phyloP scores from a whole-genome alignment of 306 rosid genomes.

The Acacia melanoxylon region DNA sequence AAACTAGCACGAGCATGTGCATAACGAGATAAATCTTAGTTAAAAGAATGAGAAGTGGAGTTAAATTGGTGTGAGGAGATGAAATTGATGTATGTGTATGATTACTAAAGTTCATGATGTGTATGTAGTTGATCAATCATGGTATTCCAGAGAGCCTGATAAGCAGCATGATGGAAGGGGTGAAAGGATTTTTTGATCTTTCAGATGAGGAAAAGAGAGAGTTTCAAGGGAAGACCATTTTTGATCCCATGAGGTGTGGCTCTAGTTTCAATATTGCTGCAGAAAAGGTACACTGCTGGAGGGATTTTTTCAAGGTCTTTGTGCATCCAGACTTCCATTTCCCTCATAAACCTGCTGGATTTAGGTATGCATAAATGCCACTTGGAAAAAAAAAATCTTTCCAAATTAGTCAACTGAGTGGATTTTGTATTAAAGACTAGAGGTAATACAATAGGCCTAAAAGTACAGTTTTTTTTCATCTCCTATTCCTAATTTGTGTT shows the following conservation, averaged over 20 bases:
- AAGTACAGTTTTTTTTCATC: too few relatives aligned
- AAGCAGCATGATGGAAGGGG: constrained; percentile 8
- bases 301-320: too few relatives aligned
- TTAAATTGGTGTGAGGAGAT: not conserved
- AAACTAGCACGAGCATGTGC: not conserved
- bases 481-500: too few relatives aligned
- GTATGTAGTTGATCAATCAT: constrained; percentile 2
- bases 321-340: too few relatives aligned
- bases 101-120: not conserved
- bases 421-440: too few relatives aligned
- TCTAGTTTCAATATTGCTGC: constrained; percentile 3
- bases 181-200: not conserved
- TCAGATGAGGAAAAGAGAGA: constrained; percentile 23
- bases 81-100: not conserved
- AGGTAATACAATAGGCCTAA: too few relatives aligned
- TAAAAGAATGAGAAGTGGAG: not conserved
- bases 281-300: too few relatives aligned
- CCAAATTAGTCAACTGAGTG: too few relatives aligned
- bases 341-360: too few relatives aligned
- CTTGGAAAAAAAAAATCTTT: too few relatives aligned
- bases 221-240: constrained; percentile 16
- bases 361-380: too few relatives aligned
- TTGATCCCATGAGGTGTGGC: constrained; percentile 32
- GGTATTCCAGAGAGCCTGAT: constrained; percentile 22
- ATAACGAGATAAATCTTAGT: not conserved